These are phyloP conservation scores for Chlorella sp. DNA, from an alignment of 139 green algal genomes.

Conservation along the genomic window DNA sequence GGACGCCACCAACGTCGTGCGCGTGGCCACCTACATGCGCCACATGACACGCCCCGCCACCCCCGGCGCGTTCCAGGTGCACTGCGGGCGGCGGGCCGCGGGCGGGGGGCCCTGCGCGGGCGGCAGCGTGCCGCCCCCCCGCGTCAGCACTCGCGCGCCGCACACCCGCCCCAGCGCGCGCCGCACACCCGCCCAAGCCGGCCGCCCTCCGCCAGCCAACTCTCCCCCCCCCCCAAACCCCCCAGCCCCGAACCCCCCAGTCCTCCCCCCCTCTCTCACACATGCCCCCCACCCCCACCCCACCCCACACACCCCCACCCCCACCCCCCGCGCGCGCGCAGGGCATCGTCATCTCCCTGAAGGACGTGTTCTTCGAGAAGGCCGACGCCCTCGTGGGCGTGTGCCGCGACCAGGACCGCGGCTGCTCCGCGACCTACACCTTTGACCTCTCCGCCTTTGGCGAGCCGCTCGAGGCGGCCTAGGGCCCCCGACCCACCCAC, in stretches of 20 bases:
- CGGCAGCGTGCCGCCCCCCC: too few relatives aligned
- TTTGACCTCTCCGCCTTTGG: slow-evolving; percentile 76
- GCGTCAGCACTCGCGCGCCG: too few relatives aligned
- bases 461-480: too few relatives aligned
- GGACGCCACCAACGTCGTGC: slow-evolving; percentile 93
- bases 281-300: too few relatives aligned
- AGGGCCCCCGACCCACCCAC: too few relatives aligned
- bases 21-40: slow-evolving; percentile 92
- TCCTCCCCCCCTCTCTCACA: background rate
- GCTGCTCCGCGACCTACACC: slow-evolving; percentile 70
- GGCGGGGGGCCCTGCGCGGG: too few relatives aligned
- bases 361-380: slow-evolving; percentile 97
- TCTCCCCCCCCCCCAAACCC: background rate
- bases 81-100: too few relatives aligned
- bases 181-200: too few relatives aligned
- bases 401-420: slow-evolving; percentile 53
- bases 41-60: slow-evolving; percentile 55
- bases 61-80: slow-evolving; percentile 39
- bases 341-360: slow-evolving; percentile 93
- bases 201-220: too few relatives aligned
- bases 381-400: slow-evolving; percentile 94
- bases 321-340: slow-evolving; percentile 34
- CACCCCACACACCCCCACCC: background rate
- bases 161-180: too few relatives aligned
- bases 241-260: background rate